Evolutionary conservation across 1,284 basidiomycete species (phyloP).

Genomic region (Ceratobasidium sp.): DNA sequence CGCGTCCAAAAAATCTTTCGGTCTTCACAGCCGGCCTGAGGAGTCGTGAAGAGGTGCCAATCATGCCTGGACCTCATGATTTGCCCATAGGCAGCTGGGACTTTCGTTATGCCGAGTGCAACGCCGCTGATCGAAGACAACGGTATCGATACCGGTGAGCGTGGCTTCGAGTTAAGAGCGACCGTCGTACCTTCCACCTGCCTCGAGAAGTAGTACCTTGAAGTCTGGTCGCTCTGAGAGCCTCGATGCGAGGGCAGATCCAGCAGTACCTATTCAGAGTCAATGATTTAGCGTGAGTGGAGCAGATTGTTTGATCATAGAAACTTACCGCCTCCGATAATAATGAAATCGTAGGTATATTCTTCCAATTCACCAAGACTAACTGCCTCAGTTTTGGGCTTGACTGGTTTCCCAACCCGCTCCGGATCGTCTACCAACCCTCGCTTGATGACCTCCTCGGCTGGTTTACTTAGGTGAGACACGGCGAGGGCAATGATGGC

Average conservation of each 20-base stretch:
- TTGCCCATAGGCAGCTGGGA: conserved; percentile 27
- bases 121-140: conserved; percentile 6
- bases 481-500: conserved; percentile 2
- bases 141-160: background rate
- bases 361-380: background rate
- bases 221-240: conserved; percentile 31
- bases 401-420: background rate
- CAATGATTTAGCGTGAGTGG: background rate
- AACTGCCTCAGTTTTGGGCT: background rate
- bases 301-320: background rate
- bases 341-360: conserved; percentile 25
- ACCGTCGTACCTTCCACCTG: conserved; percentile 10
- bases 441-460: conserved; percentile 8
- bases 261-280: conserved; percentile 14
- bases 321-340: conserved; percentile 28
- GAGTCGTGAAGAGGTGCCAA: conserved; percentile 61
- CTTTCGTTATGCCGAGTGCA: conserved; percentile 11
- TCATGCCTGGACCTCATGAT: conserved; percentile 57
- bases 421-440: conserved; percentile 24
- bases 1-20: conserved; percentile 64
- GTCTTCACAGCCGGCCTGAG: conserved; percentile 58
- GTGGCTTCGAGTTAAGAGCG: no score
- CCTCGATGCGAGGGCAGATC: conserved; percentile 28
- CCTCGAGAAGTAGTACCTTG: conserved; percentile 31
- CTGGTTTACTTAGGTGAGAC: background rate